These are phyloP conservation scores for Boletus subparvulus DNA, from an alignment of 768 basidiomycete genomes.

Conservation along the genomic window DNA sequence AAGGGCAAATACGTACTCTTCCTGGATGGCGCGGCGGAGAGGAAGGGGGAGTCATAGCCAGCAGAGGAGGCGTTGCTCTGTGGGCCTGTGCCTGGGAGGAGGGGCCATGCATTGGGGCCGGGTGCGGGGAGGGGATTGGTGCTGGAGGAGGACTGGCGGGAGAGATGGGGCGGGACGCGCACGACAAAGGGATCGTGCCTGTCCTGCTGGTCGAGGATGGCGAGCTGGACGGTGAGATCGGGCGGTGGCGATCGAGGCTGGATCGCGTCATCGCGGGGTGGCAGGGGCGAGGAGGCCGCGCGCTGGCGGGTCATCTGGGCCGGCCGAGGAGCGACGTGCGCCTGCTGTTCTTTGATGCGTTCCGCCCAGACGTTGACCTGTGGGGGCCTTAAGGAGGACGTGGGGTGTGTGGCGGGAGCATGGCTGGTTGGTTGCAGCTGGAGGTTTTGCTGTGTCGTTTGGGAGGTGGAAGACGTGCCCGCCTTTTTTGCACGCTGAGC, in stretches of 20 bases:
- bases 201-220: constrained; percentile 26
- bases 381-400: constrained; percentile 20
- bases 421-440: not conserved
- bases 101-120: constrained; percentile 20
- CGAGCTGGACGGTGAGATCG: constrained; percentile 17
- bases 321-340: constrained; percentile 21
- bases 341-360: constrained; percentile 42
- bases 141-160: constrained; percentile 29
- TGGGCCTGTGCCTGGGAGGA: constrained; percentile 16
- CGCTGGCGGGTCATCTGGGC: constrained; percentile 16
- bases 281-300: constrained; percentile 9
- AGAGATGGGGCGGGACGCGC: constrained; percentile 35
- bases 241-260: constrained; percentile 19
- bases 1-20: constrained; percentile 38
- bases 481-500: constrained; percentile 54
- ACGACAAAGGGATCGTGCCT: constrained; percentile 48
- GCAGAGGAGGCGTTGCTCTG: constrained; percentile 42
- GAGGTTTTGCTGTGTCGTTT: not conserved
- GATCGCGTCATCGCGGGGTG: constrained; percentile 16
- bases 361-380: constrained; percentile 43
- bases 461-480: constrained; percentile 7
- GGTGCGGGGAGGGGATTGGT: constrained; percentile 21
- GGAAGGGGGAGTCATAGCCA: constrained; percentile 20
- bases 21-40: constrained; percentile 33
- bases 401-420: not conserved